phyloP scores from a whole-genome alignment of 495 filamentous ascomycete species.

The Penicillium diatomitis region DNA sequence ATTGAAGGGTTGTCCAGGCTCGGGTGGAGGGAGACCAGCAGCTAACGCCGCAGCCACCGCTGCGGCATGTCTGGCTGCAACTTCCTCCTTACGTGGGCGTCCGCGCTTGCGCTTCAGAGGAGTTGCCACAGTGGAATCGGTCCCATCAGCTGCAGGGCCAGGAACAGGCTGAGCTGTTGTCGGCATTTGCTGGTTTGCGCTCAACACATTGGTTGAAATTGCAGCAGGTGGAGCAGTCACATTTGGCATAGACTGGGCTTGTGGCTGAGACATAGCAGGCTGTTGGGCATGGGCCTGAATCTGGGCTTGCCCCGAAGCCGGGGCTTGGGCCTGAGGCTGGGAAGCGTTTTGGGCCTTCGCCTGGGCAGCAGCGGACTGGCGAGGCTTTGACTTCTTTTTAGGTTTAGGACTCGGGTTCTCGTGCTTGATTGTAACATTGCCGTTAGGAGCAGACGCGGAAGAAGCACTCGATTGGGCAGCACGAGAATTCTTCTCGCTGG shows the following conservation, averaged over 20 bases:
- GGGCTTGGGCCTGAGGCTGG: not conserved
- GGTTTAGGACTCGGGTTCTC: conserved; percentile 13
- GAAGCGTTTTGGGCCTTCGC: not conserved
- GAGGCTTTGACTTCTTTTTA: conserved; percentile 19
- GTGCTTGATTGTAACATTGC: conserved; percentile 1
- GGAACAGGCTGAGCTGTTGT: not conserved
- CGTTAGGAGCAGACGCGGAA: not conserved
- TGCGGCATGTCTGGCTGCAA: conserved; percentile 15
- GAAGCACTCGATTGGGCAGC: not conserved
- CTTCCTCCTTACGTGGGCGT: conserved; percentile 21
- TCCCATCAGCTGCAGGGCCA: conserved; percentile 1
- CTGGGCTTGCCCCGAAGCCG: not conserved
- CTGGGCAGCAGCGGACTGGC: conserved; percentile 3
- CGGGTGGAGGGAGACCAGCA: conserved; percentile 10
- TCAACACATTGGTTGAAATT: conserved; percentile 1
- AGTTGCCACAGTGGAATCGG: conserved; percentile 1
- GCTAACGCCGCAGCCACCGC: conserved; percentile 12
- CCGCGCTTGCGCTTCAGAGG: conserved; percentile 18
- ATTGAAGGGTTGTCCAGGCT: conserved; percentile 17
- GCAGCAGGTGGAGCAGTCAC: not conserved
- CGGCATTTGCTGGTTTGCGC: conserved; percentile 10
- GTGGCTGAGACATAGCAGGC: not conserved
- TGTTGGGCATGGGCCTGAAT: conserved; percentile 1
- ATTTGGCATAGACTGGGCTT: not conserved
- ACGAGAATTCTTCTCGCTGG: not conserved